Evolutionary conservation across 306 rosid species (phyloP).

Genomic region (Acacia acuminata): DNA sequence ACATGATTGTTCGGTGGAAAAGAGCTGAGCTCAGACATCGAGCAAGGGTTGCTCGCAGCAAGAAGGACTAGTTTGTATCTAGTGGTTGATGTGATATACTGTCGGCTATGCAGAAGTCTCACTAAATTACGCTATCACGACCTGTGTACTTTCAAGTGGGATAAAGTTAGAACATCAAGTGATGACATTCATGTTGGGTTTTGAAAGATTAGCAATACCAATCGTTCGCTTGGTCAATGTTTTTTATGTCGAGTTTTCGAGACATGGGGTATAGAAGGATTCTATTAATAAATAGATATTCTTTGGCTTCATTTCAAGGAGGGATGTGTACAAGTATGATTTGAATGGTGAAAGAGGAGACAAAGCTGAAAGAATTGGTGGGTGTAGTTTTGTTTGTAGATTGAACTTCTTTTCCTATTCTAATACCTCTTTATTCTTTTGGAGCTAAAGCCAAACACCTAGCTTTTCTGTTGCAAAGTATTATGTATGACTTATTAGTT

Average conservation of each 20-base stretch:
- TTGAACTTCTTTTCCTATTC: no score
- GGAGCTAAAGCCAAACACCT: no score
- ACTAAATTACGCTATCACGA: not conserved
- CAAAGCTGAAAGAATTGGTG: not conserved
- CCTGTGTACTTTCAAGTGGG: not conserved
- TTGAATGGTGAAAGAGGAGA: not conserved
- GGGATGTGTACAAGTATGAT: not conserved
- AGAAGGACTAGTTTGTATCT: constrained; percentile 59
- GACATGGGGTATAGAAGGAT: not conserved
- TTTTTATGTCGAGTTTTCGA: not conserved
- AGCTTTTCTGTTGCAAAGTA: no score
- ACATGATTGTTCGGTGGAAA: constrained; percentile 89
- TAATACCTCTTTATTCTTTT: no score
- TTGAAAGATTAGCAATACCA: not conserved
- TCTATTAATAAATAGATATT: not conserved
- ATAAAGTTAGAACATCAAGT: not conserved
- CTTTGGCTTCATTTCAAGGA: not conserved
- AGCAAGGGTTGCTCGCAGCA: constrained; percentile 67
- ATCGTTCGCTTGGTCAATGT: not conserved
- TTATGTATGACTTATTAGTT: no score
- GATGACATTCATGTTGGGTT: not conserved
- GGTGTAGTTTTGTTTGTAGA: no score
- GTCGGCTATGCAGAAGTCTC: constrained; percentile 1
- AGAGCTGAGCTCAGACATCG: constrained; percentile 92
- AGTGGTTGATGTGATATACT: constrained; percentile 23